Evolutionary conservation across 2,329 filamentous ascomycete species (phyloP).

Genomic region (Fusarium sp.): DNA sequence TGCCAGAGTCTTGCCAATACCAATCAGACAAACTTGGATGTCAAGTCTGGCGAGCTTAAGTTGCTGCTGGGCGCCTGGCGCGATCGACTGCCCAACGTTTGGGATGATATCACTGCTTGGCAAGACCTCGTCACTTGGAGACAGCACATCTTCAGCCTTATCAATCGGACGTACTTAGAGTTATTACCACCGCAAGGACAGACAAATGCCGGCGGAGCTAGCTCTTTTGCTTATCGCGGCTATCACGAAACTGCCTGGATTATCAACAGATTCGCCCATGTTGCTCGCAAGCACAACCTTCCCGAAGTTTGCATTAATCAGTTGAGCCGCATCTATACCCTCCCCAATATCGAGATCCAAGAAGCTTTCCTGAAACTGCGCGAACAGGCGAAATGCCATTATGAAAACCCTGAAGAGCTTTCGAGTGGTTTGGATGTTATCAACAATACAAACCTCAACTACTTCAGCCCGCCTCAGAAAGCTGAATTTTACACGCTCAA

Average conservation of each 20-base stretch:
- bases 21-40: constrained; percentile 85
- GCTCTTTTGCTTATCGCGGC: constrained; percentile 89
- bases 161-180: constrained; percentile 92
- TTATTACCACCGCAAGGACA: constrained; percentile 81
- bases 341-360: constrained; percentile 99
- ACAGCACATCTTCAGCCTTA: constrained; percentile 97
- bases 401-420: constrained; percentile 93
- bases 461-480: constrained; percentile 96
- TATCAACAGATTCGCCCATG: constrained; percentile 98
- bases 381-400: constrained; percentile 99
- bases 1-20: constrained; percentile 91
- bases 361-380: constrained; percentile 97
- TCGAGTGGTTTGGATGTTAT: constrained; percentile 96
- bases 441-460: constrained; percentile 99
- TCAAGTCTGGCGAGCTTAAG: constrained; percentile 96
- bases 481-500: constrained; percentile 99
- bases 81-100: constrained; percentile 94
- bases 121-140: constrained; percentile 99
- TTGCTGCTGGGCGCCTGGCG: constrained; percentile 94
- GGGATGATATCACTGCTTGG: constrained; percentile 99
- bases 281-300: constrained; percentile 95
- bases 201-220: constrained; percentile 87
- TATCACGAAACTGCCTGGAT: constrained; percentile 99
- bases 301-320: constrained; percentile 98
- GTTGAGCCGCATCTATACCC: constrained; percentile 95